phyloP scores from a whole-genome alignment of 1,139 yeast genomes.

The Ogataea hybrid region DNA sequence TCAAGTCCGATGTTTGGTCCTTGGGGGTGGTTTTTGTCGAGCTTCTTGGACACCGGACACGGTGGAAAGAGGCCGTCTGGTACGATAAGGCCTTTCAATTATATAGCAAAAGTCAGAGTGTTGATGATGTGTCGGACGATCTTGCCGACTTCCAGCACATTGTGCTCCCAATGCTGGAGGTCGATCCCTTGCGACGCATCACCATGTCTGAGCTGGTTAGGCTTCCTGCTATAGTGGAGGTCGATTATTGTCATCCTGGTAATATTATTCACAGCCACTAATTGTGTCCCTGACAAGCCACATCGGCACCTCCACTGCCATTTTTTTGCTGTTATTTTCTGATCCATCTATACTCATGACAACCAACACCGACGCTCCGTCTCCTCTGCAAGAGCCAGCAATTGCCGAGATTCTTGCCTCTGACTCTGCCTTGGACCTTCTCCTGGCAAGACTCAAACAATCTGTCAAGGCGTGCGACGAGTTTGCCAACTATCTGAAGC shows the following conservation, averaged over 20 bases:
- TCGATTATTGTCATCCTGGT: neutral
- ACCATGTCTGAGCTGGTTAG: neutral
- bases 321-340: constrained; percentile 11
- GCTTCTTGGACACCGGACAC: constrained; percentile 19
- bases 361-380: constrained; percentile 12
- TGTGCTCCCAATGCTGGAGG: constrained; percentile 1
- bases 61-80: constrained; percentile 16
- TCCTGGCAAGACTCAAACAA: constrained; percentile 73
- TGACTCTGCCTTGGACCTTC: constrained; percentile 62
- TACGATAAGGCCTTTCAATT: neutral
- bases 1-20: constrained; percentile 49
- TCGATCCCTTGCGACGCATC: neutral
- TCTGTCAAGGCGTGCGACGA: constrained; percentile 82
- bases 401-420: constrained; percentile 50
- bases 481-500: constrained; percentile 72
- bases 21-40: constrained; percentile 43
- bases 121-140: constrained; percentile 1
- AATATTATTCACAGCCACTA: constrained; percentile 1
- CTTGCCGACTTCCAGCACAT: neutral
- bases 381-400: constrained; percentile 45
- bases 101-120: constrained; percentile 3
- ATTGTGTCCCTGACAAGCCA: constrained; percentile 3
- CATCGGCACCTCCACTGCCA: constrained; percentile 5
- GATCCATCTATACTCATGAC: constrained; percentile 2
- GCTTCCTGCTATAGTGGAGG: neutral